A percentile compares a stretch with the other conserved stretches of the same genome.
These are phyloP conservation scores for Trichoderma sp. DNA, from an alignment of 2,329 filamentous ascomycete species.

Conservation along the genomic window DNA sequence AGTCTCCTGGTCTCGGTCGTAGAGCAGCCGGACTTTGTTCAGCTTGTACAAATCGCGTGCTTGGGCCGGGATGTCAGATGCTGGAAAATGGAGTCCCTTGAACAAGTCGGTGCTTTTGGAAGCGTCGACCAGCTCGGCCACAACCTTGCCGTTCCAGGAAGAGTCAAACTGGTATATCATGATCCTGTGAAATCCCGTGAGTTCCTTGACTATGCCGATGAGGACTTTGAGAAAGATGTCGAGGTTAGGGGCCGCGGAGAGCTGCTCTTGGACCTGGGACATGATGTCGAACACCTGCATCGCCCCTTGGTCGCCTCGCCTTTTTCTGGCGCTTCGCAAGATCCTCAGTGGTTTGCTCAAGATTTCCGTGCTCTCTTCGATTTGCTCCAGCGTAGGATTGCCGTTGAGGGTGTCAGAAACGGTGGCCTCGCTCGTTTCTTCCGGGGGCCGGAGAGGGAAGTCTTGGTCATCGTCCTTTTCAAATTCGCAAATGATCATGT, in stretches of 20 bases:
- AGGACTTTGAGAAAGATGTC: conserved; percentile 77
- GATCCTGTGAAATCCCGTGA: conserved; percentile 88
- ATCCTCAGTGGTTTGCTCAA: conserved; percentile 77
- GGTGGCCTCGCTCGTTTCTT: conserved; percentile 51
- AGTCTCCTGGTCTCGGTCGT: conserved; percentile 79
- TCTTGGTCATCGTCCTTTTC: conserved; percentile 77
- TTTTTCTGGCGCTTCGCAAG: conserved; percentile 71
- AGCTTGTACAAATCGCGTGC: conserved; percentile 86
- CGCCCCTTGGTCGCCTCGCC: conserved; percentile 75
- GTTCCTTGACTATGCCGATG: conserved; percentile 82
- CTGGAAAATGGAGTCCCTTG: conserved; percentile 85
- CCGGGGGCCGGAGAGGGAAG: conserved; percentile 66
- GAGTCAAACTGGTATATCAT: conserved; percentile 93
- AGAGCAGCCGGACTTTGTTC: conserved; percentile 85
- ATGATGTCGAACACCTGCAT: conserved; percentile 93
- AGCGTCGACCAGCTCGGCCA: conserved; percentile 84
- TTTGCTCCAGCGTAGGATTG: conserved; percentile 73
- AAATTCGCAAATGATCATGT: conserved; percentile 83
- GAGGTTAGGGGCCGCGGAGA: conserved; percentile 70
- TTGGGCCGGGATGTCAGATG: conserved; percentile 82
- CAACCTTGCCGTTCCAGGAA: conserved; percentile 80
- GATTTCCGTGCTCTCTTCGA: conserved; percentile 73
- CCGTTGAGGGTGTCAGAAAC: conserved; percentile 75
- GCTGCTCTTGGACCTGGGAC: conserved; percentile 86
- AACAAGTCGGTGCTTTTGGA: conserved; percentile 79